Base-by-base conservation (phyloP, 148 eudicot genomes). In the Rhododendron vialii region DNA sequence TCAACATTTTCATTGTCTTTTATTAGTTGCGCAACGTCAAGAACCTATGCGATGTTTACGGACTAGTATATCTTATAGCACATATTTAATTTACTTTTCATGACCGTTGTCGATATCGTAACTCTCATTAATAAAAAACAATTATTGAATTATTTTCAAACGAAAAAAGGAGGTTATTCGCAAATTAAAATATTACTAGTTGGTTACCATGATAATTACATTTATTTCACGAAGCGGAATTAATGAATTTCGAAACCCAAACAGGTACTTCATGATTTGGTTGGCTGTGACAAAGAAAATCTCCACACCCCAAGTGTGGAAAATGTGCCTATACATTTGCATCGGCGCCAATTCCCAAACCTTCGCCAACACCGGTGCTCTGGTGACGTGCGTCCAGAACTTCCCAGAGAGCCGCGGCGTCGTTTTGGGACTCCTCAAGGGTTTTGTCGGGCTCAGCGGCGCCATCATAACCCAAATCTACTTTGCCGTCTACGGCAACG, bases 331-430 rank as follows among this genome's bases (percentile, higher is more conserved):
- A 2, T 91, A 91, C 86, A 89, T 91, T 18, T 91, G 91, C 38
- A 71, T 91, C 0, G 92, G 91, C 8, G 91, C 90, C 12, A 89
- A 91, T 22, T 91, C 92, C 2, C 92, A 91, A 53, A 33, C 91
- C 18, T 91, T 91, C 63, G 91, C 92, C 71, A 89, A 91, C 88
- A 91, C 91, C 18, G 92, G 92, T 5, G 90, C 92, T 8, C 86
- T 91, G 0, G 92, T 91, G 47, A 91, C 92, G 1, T 83, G 84
- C n/a, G 92, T 91, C 33, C 83, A 91, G 78, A 91, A 91, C 87
- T 91, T 91, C 81, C 92, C 92, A 4, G 91, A 91, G 87, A 87
- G 88, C 83, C 90, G 92, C 0, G 92, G 92, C 14, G 90, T 87
- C 4, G 91, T 91, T 1, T 55, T 91, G 11, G 92, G 92, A 3